phyloP scores from a whole-genome alignment of 1,139 yeast genomes.

The Taphrina betulina region DNA sequence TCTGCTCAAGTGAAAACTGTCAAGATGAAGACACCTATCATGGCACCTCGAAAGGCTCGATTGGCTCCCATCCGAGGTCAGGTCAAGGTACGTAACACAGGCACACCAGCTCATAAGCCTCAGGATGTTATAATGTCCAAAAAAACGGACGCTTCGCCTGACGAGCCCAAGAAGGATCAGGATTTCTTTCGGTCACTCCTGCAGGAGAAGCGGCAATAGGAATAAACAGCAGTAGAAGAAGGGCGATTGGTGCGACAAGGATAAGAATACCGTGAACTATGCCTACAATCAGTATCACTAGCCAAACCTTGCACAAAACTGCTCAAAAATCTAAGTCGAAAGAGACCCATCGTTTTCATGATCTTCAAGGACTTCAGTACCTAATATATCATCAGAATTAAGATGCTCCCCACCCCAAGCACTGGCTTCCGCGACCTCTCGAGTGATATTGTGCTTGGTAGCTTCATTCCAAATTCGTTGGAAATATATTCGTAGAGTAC shows the following conservation, averaged over 20 bases:
- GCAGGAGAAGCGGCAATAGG: too few relatives aligned
- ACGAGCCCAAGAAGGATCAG: neutral
- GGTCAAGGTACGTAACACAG: neutral
- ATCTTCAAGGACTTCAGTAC: constrained; percentile 1
- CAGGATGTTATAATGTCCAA: too few relatives aligned
- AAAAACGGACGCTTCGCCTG: too few relatives aligned
- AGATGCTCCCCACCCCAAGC: constrained; percentile 17
- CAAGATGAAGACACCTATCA: neutral
- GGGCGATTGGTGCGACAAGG: too few relatives aligned
- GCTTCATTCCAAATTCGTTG: constrained; percentile 33
- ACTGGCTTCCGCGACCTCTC: constrained; percentile 22
- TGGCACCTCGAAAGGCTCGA: neutral
- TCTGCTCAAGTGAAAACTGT: neutral
- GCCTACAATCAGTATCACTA: too few relatives aligned
- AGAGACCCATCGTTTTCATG: constrained; percentile 3
- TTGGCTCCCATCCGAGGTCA: neutral
- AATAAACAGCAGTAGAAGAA: too few relatives aligned
- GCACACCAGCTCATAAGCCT: too few relatives aligned
- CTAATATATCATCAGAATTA: constrained; percentile 11
- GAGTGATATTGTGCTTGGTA: constrained; percentile 4
- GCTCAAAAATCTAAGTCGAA: constrained; percentile 5
- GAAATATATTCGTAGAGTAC: constrained; percentile 64
- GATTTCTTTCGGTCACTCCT: neutral
- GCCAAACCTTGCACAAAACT: too few relatives aligned
- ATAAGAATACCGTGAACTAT: too few relatives aligned